Evolutionary conservation across 2,329 filamentous ascomycete species (phyloP), one percentile per base, ranked within the genome.

Genomic region (Phoma sp.): DNA sequence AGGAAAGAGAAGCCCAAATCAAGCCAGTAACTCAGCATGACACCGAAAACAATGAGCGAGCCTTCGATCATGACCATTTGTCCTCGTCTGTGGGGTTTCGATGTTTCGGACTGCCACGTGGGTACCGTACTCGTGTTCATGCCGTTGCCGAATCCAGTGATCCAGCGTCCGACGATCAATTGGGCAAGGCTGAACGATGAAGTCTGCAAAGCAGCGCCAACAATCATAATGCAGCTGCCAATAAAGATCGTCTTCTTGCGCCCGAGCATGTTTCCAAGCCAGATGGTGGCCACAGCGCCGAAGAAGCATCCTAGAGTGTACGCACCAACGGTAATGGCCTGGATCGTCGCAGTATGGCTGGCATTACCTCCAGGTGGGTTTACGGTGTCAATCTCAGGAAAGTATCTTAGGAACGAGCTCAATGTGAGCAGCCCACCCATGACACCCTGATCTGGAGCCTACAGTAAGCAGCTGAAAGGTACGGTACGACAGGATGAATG

Each of bases 391-490:
- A 80, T 76, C 43, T 75, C 51, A 5, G 77, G 77, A 44, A 80
- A 79, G 32, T 71, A 63, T 6, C 61, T 64, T 2, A 85, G 77
- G 64, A 90, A 91, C 9, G 81, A 81, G 19, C 82, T 76, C 66
- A 93, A 82, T 3, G 88, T 91, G 52, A 94, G 78, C 60, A 94
- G 85, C 33, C 72, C 72, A 17, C 73, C 89, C 82, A 90, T 92
- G 9, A 91, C 69, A 64, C 69, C 69, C 44, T 72, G 69, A 40
- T 72, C 69, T 72, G 12, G 1, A n/a, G 5, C 5, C n/a, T 17
- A 6, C 7, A 29, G 39, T 40, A 15, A 47, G 38, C 32, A 32
- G 46, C 22, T 27, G 38, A 6, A 32, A 12, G 10, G 6, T 8
- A 62, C 9, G 17, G 19, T 9, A 3, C 17, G 17, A 17, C 10